Base-by-base conservation (phyloP, 1,284 basidiomycete species). In the Pyrrhoderma lamaoense region DNA sequence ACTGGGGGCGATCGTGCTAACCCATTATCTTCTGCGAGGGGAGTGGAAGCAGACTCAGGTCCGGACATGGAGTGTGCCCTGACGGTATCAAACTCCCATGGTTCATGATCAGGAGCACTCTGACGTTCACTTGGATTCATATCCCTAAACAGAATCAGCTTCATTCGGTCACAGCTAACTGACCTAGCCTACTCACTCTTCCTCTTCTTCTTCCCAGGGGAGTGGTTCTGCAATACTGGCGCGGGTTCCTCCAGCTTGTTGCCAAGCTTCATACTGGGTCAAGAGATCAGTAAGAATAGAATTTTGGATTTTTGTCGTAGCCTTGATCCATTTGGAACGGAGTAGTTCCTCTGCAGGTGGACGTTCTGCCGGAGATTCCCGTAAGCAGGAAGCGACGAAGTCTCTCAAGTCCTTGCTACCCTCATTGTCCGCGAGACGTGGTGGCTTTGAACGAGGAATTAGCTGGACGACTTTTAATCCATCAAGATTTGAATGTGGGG, bases 261-360 rank as follows among this genome's bases (percentile, higher is more conserved):
- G 72, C 89, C 89, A 91, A 0, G 73, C 68, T 51, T 84, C 79
- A 61, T 88, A 88, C 27, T 85, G 80, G 23, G 78, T 68, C 45
- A 97, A 78, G 39, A 98, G 75, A 55, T 98, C 95, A 60, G 85
- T 86, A n/a, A 99, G 70, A 8, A 81, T 68, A 0, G 82, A 74
- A 7, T 91, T 68, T 0, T 83, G 78, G 2, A 78, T 71, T 70
- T 89, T 95, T 31, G 79, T 70, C 19, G 80, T 68, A 11, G 78
- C 73, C 62, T 89, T 93, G 60, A 98, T 93, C 93, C 95, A 99
- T 62, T 90, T 95, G n/a, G 81, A 79, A 67, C 89, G 94, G 5
- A 74, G 65, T 2, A 99, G 75, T 60, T 99, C 95, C 48, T 98
- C 96, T 4, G 94, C 93, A 8, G 85, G 75, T 18, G 89, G 73